Evolutionary conservation across 345 rosid species (phyloP).

Genomic region (Nephelium lappaceum): DNA sequence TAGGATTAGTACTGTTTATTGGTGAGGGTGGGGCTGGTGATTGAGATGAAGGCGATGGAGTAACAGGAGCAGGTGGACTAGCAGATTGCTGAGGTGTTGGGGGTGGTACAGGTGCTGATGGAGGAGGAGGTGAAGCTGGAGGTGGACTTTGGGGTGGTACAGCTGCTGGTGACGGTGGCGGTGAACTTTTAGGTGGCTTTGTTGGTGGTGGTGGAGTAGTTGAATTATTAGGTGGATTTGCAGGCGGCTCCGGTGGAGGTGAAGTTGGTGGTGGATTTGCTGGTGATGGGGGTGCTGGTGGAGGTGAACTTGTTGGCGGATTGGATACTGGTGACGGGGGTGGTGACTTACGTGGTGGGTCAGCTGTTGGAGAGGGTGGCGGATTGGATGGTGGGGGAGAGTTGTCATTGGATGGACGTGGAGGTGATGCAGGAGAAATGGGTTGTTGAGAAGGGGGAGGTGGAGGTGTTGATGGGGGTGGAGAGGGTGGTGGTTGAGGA

Average conservation of each 20-base stretch:
- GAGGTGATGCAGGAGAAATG: conserved; percentile 27
- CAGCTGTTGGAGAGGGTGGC: conserved; percentile 24
- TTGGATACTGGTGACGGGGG: conserved; percentile 32
- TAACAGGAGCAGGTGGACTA: conserved; percentile 31
- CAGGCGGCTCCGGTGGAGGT: conserved; percentile 26
- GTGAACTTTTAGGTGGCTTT: conserved; percentile 26
- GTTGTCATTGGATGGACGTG: conserved; percentile 31
- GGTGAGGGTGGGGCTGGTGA: conserved; percentile 28
- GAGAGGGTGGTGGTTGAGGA: conserved; percentile 25
- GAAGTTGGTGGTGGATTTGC: conserved; percentile 27
- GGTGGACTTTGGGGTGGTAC: conserved; percentile 36
- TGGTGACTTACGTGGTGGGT: no score
- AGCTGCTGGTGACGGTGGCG: conserved; percentile 33
- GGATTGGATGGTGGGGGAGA: conserved; percentile 18
- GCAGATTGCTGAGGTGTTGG: conserved; percentile 38
- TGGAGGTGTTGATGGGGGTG: conserved; percentile 23
- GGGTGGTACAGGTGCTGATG: conserved; percentile 24
- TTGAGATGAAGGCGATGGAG: conserved; percentile 36
- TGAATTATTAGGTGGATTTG: conserved; percentile 27
- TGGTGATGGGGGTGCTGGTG: conserved; percentile 30
- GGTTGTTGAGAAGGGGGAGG: conserved; percentile 30
- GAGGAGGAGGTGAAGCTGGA: conserved; percentile 31
- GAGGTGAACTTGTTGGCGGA: conserved; percentile 26
- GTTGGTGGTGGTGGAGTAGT: conserved; percentile 35
- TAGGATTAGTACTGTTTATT: conserved; percentile 34